Conservation (phyloP, 2,329 filamentous ascomycete genomes). For the Aspergillus arachidicola region DNA sequence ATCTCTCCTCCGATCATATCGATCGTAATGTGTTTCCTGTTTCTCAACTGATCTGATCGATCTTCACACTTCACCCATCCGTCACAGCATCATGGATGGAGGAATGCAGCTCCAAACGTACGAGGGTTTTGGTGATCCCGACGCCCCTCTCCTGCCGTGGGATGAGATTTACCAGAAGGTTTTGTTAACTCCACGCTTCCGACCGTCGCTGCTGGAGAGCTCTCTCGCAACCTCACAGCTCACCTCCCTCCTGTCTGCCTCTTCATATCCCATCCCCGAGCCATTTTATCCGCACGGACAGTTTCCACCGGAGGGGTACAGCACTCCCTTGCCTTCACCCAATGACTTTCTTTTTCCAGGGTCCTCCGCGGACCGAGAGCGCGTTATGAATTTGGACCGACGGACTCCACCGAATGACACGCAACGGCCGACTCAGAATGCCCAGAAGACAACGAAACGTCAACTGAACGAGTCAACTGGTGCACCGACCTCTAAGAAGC, state of each 20-base stretch:
- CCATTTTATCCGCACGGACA: neutral
- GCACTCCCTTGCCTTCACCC: neutral
- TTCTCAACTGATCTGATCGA: neutral
- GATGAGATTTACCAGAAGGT: conserved; percentile 13
- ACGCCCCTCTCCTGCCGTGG: conserved; percentile 13
- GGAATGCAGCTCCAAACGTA: neutral
- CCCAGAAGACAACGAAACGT: conserved; percentile 6
- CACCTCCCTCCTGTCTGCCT: conserved; percentile 21
- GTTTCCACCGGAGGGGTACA: neutral
- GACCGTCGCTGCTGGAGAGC: conserved; percentile 5
- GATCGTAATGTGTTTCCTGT: neutral
- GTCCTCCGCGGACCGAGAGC: neutral
- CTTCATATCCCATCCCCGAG: conserved; percentile 20
- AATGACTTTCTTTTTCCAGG: conserved; percentile 8
- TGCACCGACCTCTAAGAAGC: conserved; percentile 14
- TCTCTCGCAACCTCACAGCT: conserved; percentile 14
- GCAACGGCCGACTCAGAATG: neutral
- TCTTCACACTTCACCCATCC: neutral
- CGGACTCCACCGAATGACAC: neutral
- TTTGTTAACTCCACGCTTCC: conserved; percentile 5
- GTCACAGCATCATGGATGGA: neutral
- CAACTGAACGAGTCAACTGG: neutral
- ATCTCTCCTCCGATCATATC: neutral
- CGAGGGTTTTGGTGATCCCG: conserved; percentile 1
- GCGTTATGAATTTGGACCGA: neutral